A percentile compares a stretch with the other conserved stretches of the same genome.
Evolutionary conservation across 2,329 filamentous ascomycete genomes (phyloP).

Genomic region (Cadophora malorum): DNA sequence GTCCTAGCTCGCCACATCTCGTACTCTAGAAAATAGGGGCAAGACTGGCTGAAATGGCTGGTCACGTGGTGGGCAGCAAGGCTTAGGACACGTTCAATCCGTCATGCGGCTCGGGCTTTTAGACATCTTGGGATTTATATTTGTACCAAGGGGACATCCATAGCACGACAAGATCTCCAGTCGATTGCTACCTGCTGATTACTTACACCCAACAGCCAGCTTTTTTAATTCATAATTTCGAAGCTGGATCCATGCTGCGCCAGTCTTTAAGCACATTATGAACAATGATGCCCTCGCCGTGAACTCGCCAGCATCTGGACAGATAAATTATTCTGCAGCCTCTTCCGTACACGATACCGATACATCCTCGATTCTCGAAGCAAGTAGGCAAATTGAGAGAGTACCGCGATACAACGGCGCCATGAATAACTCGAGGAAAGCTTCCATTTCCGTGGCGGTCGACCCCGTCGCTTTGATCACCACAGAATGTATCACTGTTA

Average conservation of each 20-base stretch:
- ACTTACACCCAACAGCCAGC: background rate
- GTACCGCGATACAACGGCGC: constrained; percentile 29
- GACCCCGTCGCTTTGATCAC: constrained; percentile 93
- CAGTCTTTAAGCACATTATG: constrained; percentile 36
- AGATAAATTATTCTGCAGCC: constrained; percentile 30
- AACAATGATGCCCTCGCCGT: constrained; percentile 40
- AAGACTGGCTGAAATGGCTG: background rate
- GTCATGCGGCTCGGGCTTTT: constrained; percentile 11
- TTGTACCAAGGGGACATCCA: constrained; percentile 21
- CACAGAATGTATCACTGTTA: constrained; percentile 98
- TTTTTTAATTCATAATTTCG: constrained; percentile 22
- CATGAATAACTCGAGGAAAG: constrained; percentile 35
- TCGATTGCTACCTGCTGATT: constrained; percentile 14
- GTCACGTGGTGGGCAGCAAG: constrained; percentile 23
- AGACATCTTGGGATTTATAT: constrained; percentile 20
- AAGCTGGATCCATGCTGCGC: constrained; percentile 30
- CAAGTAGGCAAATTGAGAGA: constrained; percentile 20
- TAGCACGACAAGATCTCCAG: constrained; percentile 22
- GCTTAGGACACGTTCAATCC: background rate
- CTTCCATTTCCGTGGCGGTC: constrained; percentile 76
- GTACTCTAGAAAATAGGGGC: constrained; percentile 1
- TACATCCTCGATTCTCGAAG: constrained; percentile 26
- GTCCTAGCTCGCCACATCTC: background rate
- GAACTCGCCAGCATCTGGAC: constrained; percentile 31
- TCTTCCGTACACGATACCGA: constrained; percentile 29